A percentile compares a stretch with the other conserved stretches of the same genome.
phyloP scores from a whole-genome alignment of 192 early-diverging fungal genomes.

The Backusella macrospora region DNA sequence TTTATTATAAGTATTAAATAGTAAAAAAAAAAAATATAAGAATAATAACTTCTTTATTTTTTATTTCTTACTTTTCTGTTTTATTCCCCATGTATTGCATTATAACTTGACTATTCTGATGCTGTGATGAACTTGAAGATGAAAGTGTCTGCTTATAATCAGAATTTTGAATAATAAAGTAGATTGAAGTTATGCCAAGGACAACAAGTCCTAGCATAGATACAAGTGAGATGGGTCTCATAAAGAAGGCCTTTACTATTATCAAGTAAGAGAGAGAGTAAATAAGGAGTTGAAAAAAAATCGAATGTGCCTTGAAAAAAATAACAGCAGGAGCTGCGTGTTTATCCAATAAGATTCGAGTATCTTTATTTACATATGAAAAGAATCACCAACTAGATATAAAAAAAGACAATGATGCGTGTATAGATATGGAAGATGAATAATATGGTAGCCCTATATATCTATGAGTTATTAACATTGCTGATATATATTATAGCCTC shows the following conservation, averaged over 20 bases:
- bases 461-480: no score
- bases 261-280: not conserved
- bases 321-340: no score
- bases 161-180: not conserved
- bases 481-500: no score
- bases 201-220: not conserved
- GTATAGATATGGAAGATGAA: no score
- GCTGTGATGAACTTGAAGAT: not conserved
- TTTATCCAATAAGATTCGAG: no score
- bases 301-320: no score
- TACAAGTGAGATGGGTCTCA: not conserved
- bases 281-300: no score
- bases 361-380: no score
- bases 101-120: constrained; percentile 26
- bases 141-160: not conserved
- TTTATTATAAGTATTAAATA: not conserved
- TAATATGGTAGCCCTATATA: no score
- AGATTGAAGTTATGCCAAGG: not conserved
- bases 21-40: not conserved
- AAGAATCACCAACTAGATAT: no score
- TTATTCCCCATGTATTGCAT: constrained; percentile 50
- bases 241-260: not conserved
- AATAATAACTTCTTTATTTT: not conserved
- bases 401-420: no score
- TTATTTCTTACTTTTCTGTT: constrained; percentile 47